Evolutionary conservation across 768 basidiomycete genomes (phyloP).

Genomic region (Tulasnella sp.): DNA sequence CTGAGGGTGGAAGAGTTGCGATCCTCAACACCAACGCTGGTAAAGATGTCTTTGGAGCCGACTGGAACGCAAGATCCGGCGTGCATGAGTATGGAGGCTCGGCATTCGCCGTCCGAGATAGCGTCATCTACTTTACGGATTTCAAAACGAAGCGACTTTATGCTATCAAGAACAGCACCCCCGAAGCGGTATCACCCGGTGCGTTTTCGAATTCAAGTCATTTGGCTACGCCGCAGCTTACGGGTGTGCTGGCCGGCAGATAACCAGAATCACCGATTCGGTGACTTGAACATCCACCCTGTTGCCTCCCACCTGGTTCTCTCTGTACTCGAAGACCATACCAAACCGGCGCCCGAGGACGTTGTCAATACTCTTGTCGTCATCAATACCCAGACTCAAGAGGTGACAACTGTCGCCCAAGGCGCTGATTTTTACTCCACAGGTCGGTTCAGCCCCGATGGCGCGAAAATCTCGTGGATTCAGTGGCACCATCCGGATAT

Average conservation of each 20-base stretch:
- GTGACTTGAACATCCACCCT: conserved; percentile 51
- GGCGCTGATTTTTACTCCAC: conserved; percentile 65
- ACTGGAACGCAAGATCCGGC: conserved; percentile 44
- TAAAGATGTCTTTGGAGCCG: conserved; percentile 41
- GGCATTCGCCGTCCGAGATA: conserved; percentile 40
- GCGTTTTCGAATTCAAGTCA: conserved; percentile 8
- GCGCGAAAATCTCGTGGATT: conserved; percentile 45
- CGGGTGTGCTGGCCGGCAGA: conserved; percentile 23
- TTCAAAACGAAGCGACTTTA: conserved; percentile 44
- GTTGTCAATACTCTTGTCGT: conserved; percentile 47
- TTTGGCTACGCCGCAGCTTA: not conserved
- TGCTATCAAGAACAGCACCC: conserved; percentile 24
- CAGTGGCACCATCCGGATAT: conserved; percentile 56
- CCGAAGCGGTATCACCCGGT: conserved; percentile 54
- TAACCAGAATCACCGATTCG: conserved; percentile 46
- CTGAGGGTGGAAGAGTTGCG: conserved; percentile 42
- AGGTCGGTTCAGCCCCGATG: conserved; percentile 50
- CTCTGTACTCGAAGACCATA: conserved; percentile 63
- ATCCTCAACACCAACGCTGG: conserved; percentile 41
- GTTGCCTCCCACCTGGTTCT: conserved; percentile 41
- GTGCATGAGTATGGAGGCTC: conserved; percentile 69
- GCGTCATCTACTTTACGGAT: conserved; percentile 49
- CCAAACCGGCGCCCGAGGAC: conserved; percentile 35
- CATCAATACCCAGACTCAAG: conserved; percentile 38
- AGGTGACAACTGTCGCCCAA: conserved; percentile 35